Evolutionary conservation across 257 asterid species (phyloP).

Genomic region (Lithospermum erythrorhizon): DNA sequence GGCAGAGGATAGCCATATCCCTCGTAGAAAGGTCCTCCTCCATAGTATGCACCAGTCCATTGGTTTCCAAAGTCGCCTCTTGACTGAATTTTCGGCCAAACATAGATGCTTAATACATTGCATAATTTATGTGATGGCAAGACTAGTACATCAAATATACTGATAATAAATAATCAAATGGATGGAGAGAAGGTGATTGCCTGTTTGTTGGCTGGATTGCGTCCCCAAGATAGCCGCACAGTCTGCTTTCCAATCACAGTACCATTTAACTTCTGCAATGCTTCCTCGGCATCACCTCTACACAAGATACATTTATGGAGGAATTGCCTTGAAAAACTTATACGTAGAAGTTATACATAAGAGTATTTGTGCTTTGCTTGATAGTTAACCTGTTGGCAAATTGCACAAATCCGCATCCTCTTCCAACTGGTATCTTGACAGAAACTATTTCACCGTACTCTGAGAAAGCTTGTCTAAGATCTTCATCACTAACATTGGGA

Average conservation of each 20-base stretch:
- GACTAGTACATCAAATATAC: no score
- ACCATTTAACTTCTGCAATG: conserved; percentile 36
- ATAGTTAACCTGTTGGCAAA: conserved; percentile 65
- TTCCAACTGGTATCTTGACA: conserved; percentile 79
- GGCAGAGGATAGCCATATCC: conserved; percentile 71
- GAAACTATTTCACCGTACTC: conserved; percentile 76
- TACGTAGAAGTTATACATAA: no score
- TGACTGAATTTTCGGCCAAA: conserved; percentile 26
- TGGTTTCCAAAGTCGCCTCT: conserved; percentile 61
- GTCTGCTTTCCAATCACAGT: conserved; percentile 32
- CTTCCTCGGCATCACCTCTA: conserved; percentile 46
- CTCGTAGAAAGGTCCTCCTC: conserved; percentile 67
- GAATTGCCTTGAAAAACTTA: not conserved
- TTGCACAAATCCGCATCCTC: conserved; percentile 92
- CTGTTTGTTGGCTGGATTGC: conserved; percentile 42
- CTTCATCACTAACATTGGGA: conserved; percentile 70
- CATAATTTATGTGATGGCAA: not conserved
- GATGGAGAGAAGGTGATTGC: conserved; percentile 8
- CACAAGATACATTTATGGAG: not conserved
- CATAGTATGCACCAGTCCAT: conserved; percentile 79
- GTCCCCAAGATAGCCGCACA: conserved; percentile 46
- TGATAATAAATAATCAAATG: no score
- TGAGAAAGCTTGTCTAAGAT: conserved; percentile 75
- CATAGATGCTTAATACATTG: not conserved
- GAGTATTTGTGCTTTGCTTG: not conserved